A percentile compares a stretch with the other conserved stretches of the same genome.
phyloP scores from a whole-genome alignment of 139 green algal species.

The Chlamydomonas incerta region DNA sequence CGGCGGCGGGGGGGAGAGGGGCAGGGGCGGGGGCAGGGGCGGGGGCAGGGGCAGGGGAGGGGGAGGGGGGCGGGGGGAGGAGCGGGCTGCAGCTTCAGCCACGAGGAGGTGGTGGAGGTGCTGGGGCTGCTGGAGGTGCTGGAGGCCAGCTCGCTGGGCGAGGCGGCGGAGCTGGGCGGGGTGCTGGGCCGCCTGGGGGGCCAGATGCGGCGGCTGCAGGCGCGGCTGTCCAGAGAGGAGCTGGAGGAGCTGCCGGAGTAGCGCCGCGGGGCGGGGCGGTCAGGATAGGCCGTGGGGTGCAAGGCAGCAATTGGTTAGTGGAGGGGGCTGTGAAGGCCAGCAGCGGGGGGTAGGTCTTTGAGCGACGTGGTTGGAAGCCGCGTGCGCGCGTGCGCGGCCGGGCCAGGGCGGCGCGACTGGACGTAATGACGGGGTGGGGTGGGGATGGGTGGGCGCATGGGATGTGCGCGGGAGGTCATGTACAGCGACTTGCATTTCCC shows the following conservation, averaged over 20 bases:
- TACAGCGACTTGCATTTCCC: no score
- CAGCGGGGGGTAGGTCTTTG: no score
- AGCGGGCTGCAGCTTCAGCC: constrained; percentile 10
- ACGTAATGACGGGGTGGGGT: no score
- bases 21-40: background rate
- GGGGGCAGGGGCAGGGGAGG: background rate
- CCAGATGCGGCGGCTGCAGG: constrained; percentile 40
- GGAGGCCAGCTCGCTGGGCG: constrained; percentile 9
- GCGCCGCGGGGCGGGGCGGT: background rate
- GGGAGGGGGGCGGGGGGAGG: background rate
- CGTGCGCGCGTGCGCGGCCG: no score
- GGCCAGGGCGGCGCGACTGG: no score
- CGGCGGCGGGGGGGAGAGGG: no score
- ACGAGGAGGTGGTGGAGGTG: constrained; percentile 34
- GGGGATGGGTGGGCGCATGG: no score
- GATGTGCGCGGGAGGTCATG: no score
- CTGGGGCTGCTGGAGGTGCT: constrained; percentile 27
- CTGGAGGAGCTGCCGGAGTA: constrained; percentile 37
- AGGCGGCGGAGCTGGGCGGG: background rate
- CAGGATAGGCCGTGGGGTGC: no score
- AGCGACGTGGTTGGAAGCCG: no score
- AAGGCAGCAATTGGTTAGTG: no score
- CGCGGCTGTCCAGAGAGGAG: constrained; percentile 7
- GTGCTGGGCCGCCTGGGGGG: constrained; percentile 24
- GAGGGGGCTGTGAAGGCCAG: no score